Base-by-base conservation (phyloP, 2,329 filamentous ascomycete genomes). In the Stagonosporopsis vannaccii region DNA sequence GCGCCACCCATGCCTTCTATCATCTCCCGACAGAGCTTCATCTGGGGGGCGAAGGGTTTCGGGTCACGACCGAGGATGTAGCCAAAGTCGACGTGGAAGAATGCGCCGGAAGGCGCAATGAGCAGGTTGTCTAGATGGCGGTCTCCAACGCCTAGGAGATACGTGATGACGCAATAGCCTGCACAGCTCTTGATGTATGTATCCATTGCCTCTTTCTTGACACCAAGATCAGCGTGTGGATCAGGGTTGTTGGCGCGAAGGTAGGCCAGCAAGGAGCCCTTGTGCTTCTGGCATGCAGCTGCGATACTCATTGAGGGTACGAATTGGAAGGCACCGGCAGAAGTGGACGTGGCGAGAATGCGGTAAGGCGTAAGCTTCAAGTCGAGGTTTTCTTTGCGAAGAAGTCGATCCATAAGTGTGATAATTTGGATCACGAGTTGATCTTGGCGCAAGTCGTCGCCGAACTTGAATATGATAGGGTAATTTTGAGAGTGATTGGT, bases 11-110 rank as follows among this genome's bases (percentile, higher is more conserved):
- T 97, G 60, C 93, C 95, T 70, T 99, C 95, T 3, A 98, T 91
- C 95, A 99, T 99, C 72, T 99, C 94, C 67, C 93, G 94, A 71
- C 90, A 94, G 8, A 99, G 86, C 76, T 99, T 99, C 89, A 99
- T 97, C 48, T 94, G 87, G 0, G 95, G 95, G 0, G 95, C 94
- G 72, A 99, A 98, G 0, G 95, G 95, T 72, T 99, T 99, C 0
- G 95, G 95, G 66, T 99, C 95, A 36, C 95, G 90, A 17, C 95
- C 95, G 1, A 99, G 88, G 60, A 99, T 99, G 77, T 96, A 99
- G 37, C 96, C 95, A 69, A 99, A 99, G 75, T 99, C 95, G 26
- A 94, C 93, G 74, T 99, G 95, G 84, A 99, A 97, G 81, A 99
- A 99, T 76, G 96, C 92, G 4, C 87, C 95, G 65, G 93, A 90